These are phyloP conservation scores for Cucurbita ficifolia DNA, from an alignment of 306 rosid species.

Conservation along the genomic window DNA sequence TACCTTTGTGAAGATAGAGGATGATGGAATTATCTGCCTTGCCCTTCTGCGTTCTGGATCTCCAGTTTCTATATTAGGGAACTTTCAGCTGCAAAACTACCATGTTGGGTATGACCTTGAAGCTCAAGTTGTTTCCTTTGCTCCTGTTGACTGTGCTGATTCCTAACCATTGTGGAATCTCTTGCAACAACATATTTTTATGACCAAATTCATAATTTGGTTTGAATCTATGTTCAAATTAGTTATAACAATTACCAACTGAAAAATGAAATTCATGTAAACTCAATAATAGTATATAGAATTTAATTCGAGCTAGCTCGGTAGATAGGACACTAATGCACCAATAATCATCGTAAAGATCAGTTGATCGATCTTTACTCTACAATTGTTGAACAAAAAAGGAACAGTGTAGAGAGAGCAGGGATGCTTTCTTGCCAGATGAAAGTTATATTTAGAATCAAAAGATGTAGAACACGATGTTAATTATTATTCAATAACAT, in stretches of 20 bases:
- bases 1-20: slow-evolving; percentile 4
- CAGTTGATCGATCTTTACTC: background rate
- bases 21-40: slow-evolving; percentile 13
- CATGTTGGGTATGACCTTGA: slow-evolving; percentile 17
- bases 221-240: too few species aligned
- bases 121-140: slow-evolving; percentile 12
- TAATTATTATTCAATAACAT: background rate
- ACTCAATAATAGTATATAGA: too few species aligned
- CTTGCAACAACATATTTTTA: background rate
- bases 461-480: background rate
- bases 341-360: background rate
- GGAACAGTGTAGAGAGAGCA: background rate
- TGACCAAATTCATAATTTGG: background rate
- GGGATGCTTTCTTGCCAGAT: background rate
- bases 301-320: background rate
- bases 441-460: background rate
- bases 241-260: too few species aligned
- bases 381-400: background rate
- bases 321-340: background rate
- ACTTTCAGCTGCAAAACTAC: slow-evolving; percentile 3
- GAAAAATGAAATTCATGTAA: too few species aligned
- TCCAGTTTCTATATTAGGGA: slow-evolving; percentile 6
- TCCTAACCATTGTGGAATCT: background rate
- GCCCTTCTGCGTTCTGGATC: slow-evolving; percentile 3
- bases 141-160: slow-evolving; percentile 10